Evolutionary conservation across 129 eudicot species (phyloP).

Genomic region (Lactuca sativa): DNA sequence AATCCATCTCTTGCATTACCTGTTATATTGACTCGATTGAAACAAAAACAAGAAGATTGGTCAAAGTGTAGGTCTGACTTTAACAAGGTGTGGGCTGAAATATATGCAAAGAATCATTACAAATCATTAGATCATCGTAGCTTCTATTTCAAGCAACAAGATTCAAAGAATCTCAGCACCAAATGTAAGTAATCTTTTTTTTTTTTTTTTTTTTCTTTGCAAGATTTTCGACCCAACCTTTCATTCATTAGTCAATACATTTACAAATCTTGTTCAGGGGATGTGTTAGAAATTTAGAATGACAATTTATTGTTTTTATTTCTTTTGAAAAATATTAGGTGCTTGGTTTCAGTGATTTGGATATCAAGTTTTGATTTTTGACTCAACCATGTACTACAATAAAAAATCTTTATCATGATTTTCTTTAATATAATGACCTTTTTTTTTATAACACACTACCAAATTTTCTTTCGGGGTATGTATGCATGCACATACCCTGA

Average conservation of each 20-base stretch:
- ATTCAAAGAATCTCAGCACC: constrained; percentile 90
- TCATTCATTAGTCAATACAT: no score
- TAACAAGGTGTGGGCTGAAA: constrained; percentile 98
- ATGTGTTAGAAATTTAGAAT: no score
- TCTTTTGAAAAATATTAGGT: background rate
- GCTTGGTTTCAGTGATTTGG: background rate
- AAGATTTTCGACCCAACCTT: no score
- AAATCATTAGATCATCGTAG: constrained; percentile 98
- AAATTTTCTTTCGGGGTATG: no score
- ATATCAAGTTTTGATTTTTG: background rate
- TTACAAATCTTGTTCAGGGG: no score
- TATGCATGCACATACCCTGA: no score
- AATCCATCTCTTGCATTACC: constrained; percentile 79
- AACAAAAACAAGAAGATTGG: constrained; percentile 98
- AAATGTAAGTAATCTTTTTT: constrained; percentile 55
- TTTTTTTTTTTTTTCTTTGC: background rate
- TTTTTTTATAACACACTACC: background rate
- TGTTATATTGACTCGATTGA: constrained; percentile 84
- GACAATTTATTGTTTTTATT: no score
- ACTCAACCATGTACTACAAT: no score
- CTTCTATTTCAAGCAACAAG: constrained; percentile 99
- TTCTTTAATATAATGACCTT: no score
- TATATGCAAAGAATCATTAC: constrained; percentile 91
- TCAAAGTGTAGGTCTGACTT: constrained; percentile 84
- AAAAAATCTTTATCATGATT: no score